A percentile compares a stretch with the other conserved stretches of the same genome.
Evolutionary conservation across 192 early-diverging fungal genomes (phyloP).

Genomic region (Backusella parvicylindrica): DNA sequence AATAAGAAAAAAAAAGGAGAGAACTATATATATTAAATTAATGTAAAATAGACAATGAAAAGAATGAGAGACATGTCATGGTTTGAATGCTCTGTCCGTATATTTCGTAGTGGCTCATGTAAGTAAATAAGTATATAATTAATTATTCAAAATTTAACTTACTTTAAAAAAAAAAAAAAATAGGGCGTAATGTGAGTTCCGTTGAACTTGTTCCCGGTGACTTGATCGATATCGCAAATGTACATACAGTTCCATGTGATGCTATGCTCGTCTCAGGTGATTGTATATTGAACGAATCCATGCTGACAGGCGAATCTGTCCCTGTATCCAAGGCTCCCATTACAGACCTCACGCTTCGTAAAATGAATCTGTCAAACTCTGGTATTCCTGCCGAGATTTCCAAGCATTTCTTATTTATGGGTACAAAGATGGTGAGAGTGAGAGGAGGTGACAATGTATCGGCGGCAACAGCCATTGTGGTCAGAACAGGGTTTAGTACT

Average conservation of each 20-base stretch:
- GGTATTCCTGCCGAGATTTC: slow-evolving; percentile 73
- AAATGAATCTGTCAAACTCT: slow-evolving; percentile 67
- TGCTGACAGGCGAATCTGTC: slow-evolving; percentile 97
- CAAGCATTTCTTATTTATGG: slow-evolving; percentile 86
- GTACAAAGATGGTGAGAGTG: slow-evolving; percentile 90
- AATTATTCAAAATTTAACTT: not conserved
- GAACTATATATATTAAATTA: slow-evolving; percentile 32
- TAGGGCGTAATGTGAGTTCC: slow-evolving; percentile 24
- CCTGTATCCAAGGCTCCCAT: slow-evolving; percentile 91
- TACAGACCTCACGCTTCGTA: slow-evolving; percentile 53
- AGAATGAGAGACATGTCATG: slow-evolving; percentile 83
- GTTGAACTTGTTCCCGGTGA: slow-evolving; percentile 93
- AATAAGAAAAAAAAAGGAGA: not conserved
- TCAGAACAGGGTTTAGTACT: slow-evolving; percentile 94
- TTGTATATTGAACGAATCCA: slow-evolving; percentile 97
- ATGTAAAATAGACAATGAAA: slow-evolving; percentile 56
- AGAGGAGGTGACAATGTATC: slow-evolving; percentile 46
- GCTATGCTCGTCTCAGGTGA: slow-evolving; percentile 89
- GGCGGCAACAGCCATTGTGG: slow-evolving; percentile 79
- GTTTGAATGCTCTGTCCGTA: slow-evolving; percentile 76
- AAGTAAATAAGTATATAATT: slow-evolving; percentile 23
- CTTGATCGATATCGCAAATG: slow-evolving; percentile 76
- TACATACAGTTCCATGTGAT: slow-evolving; percentile 83
- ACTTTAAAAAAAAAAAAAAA: slow-evolving; percentile 13
- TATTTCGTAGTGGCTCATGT: slow-evolving; percentile 64